Evolutionary conservation across 2,329 filamentous ascomycete genomes (phyloP).

Genomic region (Fonsecaea nubica): DNA sequence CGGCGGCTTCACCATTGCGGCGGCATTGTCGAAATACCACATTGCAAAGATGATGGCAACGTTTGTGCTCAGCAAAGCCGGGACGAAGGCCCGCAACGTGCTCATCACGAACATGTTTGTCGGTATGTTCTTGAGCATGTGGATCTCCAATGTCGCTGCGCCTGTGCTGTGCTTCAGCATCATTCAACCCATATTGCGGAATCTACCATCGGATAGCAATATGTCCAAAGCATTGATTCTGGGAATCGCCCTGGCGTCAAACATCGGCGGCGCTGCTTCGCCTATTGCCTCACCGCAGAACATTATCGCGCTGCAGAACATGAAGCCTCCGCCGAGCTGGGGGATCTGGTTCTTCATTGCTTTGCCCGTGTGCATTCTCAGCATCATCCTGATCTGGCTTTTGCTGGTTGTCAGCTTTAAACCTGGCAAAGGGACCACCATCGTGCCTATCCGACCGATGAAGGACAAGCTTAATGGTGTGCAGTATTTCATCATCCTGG

Average conservation of each 20-base stretch:
- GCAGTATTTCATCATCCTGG: slow-evolving; percentile 88
- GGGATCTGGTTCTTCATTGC: slow-evolving; percentile 96
- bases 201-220: slow-evolving; percentile 83
- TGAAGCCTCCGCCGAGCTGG: slow-evolving; percentile 91
- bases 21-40: slow-evolving; percentile 93
- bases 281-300: slow-evolving; percentile 98
- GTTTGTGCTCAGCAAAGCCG: slow-evolving; percentile 93
- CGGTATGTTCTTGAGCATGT: slow-evolving; percentile 96
- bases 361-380: slow-evolving; percentile 89
- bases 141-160: slow-evolving; percentile 97
- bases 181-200: slow-evolving; percentile 95
- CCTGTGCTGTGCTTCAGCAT: slow-evolving; percentile 97
- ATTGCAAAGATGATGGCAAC: slow-evolving; percentile 98
- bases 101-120: slow-evolving; percentile 99
- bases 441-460: slow-evolving; percentile 87
- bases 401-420: slow-evolving; percentile 85
- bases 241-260: slow-evolving; percentile 91
- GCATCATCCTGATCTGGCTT: slow-evolving; percentile 85
- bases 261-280: slow-evolving; percentile 94
- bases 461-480: slow-evolving; percentile 86
- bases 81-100: slow-evolving; percentile 85
- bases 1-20: slow-evolving; percentile 93
- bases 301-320: slow-evolving; percentile 93
- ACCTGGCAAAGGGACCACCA: slow-evolving; percentile 82
- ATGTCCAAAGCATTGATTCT: slow-evolving; percentile 96